phyloP scores from a whole-genome alignment of 257 asterid genomes.

The Paulownia fortunei region DNA sequence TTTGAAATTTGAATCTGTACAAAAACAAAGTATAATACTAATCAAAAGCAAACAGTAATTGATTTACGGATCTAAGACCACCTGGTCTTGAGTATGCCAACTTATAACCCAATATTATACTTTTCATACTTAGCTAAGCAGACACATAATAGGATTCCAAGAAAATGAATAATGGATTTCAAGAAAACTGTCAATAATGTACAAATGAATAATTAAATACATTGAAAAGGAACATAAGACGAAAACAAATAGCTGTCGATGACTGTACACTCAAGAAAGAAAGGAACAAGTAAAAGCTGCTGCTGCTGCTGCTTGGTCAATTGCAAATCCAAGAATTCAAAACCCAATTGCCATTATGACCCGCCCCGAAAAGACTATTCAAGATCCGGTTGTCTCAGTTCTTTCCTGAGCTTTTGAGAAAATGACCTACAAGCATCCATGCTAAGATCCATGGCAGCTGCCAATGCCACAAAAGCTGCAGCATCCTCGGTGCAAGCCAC shows the following conservation, averaged over 20 bases:
- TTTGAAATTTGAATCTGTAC: not conserved
- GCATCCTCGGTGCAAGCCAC: conserved; percentile 97
- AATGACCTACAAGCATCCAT: conserved; percentile 89
- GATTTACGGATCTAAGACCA: conserved; percentile 44
- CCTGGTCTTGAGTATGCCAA: conserved; percentile 43
- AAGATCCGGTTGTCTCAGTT: conserved; percentile 70
- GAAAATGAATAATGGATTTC: not conserved
- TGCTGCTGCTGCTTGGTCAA: conserved; percentile 22
- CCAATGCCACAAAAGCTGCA: conserved; percentile 93
- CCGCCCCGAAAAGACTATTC: conserved; percentile 41
- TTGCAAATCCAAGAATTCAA: conserved; percentile 31
- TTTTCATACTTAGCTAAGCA: conserved; percentile 25
- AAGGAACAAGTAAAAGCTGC: conserved; percentile 20
- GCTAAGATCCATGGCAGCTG: conserved; percentile 94
- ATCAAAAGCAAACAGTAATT: not conserved
- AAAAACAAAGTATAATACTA: not conserved
- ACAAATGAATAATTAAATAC: conserved; percentile 40
- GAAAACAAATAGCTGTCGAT: conserved; percentile 39
- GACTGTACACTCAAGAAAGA: conserved; percentile 64
- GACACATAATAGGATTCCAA: conserved; percentile 31
- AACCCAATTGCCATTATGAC: not conserved
- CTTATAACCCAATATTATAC: conserved; percentile 28
- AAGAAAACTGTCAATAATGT: conserved; percentile 37
- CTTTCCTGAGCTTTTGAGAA: conserved; percentile 81
- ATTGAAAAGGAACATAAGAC: not conserved